Base-by-base conservation (phyloP, 1,139 yeast species). In the Pichia sp. region DNA sequence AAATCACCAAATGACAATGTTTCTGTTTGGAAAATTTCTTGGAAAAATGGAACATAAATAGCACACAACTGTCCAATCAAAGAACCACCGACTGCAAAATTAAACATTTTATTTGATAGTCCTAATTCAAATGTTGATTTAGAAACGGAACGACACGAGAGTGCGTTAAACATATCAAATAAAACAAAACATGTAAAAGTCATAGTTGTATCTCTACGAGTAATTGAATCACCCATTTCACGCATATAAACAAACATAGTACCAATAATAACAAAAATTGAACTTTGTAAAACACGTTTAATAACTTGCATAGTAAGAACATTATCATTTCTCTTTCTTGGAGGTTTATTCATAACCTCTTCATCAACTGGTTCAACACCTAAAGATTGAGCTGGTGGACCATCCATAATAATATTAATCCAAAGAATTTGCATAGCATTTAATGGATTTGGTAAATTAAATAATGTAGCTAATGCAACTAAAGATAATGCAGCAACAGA, bases 371-470 rank as follows among this genome's bases (percentile, higher is more conserved):
- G 95, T 64, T 91, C 98, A 25, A 91, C 97, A 41, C 98, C 97
- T 38, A 91, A 70, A 0, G 95, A 85, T 64, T 91, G 98, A 1
- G 98, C 98, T 4, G 98, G 98, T 8, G 98, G 98, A 0, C 98
- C 98, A 65, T 91, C 98, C 98, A 91, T 91, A 49, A 91, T 72
- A 45, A 91, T 91, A 60, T 91, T 89, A 60, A 91, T 91, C 96
- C 97, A 91, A 54, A 91, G 69, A 53, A 91, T 91, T 67, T 91
- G 97, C 97, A 91, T 91, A 20, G 98, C 96, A 60, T 91, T 91
- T 53, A 91, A 72, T n/a, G 98, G 98, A 54, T 88, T 89, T 40
- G 96, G 96, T 46, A 89, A 70, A 33, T 88, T 86, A 57, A 88
- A 79, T 43, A 88, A 67, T 1, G 97, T 89, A 3, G 96, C 74